Conservation (phyloP, 129 eudicot genomes). For the Centaurea solstitialis region DNA sequence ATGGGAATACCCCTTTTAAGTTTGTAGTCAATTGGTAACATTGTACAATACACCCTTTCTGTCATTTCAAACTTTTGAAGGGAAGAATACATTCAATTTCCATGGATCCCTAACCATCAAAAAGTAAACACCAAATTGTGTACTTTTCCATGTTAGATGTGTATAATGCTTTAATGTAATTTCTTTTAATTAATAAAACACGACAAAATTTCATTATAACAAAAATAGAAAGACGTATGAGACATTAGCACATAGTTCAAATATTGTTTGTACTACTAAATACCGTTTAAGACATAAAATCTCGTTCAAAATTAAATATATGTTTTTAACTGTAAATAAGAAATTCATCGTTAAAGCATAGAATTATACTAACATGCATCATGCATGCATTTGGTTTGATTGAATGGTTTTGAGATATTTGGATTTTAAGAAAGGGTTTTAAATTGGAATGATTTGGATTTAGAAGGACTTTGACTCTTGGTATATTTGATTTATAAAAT, state of each 20-base stretch:
- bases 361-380: no score
- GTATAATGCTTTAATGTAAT: not conserved
- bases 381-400: no score
- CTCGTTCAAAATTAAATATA: not conserved
- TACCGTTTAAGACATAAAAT: not conserved
- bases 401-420: no score
- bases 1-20: not conserved
- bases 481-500: no score
- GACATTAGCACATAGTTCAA: not conserved
- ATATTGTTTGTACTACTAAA: not conserved
- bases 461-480: no score
- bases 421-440: no score
- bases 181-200: not conserved
- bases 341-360: not conserved
- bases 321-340: no score
- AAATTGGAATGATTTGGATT: no score
- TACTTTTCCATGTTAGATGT: not conserved
- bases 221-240: not conserved
- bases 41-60: not conserved
- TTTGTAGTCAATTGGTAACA: constrained; percentile 2
- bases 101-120: constrained; percentile 11
- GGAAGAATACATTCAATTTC: not conserved
- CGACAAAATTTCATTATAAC: not conserved
- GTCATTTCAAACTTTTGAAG: constrained; percentile 13
- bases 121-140: not conserved